Conservation (phyloP, 179 eudicot genomes). For the Heliamphora pulchella region DNA sequence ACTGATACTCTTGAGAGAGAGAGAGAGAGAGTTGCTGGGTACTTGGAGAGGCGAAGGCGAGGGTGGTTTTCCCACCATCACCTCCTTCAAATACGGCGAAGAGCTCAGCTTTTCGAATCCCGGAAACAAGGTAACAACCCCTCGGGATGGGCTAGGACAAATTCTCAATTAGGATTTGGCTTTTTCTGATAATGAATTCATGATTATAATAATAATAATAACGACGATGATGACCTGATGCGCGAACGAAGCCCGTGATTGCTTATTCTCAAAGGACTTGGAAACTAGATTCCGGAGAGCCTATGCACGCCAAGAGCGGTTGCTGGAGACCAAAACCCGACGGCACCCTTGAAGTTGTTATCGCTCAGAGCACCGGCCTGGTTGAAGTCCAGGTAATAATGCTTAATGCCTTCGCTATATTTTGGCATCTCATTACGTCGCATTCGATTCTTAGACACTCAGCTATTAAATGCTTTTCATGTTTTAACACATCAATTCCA, state of each 20-base stretch:
- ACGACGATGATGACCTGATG: not conserved
- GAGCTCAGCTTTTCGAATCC: slow-evolving; percentile 38
- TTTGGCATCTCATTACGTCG: too few species aligned
- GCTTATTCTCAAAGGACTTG: slow-evolving; percentile 50
- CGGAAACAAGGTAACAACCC: slow-evolving; percentile 31
- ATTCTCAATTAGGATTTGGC: not conserved
- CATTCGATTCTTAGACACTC: too few species aligned
- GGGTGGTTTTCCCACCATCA: slow-evolving; percentile 45
- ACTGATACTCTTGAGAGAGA: too few species aligned
- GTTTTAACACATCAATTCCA: not conserved
- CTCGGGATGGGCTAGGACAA: too few species aligned
- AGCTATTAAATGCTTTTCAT: too few species aligned
- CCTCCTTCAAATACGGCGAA: slow-evolving; percentile 39
- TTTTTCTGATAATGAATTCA: not conserved
- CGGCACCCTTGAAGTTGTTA: slow-evolving; percentile 45
- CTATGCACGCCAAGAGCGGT: slow-evolving; percentile 52
- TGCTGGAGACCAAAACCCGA: slow-evolving; percentile 47
- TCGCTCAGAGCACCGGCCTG: slow-evolving; percentile 57
- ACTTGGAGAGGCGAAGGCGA: slow-evolving; percentile 54
- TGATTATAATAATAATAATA: not conserved
- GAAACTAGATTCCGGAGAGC: slow-evolving; percentile 43
- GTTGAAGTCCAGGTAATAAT: slow-evolving; percentile 36
- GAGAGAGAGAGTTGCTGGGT: slow-evolving; percentile 22
- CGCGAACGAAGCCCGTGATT: slow-evolving; percentile 32
- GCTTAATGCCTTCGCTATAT: too few species aligned